These are phyloP conservation scores for Diaporthe citriasiana DNA, from an alignment of 2,329 filamentous ascomycete genomes.

Conservation along the genomic window DNA sequence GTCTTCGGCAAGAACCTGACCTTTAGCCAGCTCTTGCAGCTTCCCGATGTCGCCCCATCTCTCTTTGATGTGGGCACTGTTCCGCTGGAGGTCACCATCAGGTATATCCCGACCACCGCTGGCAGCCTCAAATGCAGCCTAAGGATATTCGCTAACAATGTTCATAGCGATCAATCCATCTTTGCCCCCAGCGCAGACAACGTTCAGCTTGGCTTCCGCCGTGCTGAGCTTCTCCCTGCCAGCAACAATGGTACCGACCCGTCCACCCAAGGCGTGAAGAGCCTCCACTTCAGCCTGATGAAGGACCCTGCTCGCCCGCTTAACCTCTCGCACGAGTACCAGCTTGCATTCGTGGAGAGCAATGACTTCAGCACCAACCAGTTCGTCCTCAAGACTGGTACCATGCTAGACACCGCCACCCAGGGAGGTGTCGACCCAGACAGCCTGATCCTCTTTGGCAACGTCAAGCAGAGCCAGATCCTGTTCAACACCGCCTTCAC, in stretches of 20 bases:
- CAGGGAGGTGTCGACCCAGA: conserved; percentile 53
- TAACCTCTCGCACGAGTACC: conserved; percentile 73
- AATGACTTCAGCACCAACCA: conserved; percentile 64
- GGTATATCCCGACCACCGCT: conserved; percentile 45
- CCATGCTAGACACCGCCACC: conserved; percentile 56
- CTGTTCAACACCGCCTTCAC: conserved; percentile 67
- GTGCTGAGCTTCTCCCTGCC: conserved; percentile 68
- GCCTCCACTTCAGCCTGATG: conserved; percentile 72
- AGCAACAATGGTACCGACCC: conserved; percentile 65
- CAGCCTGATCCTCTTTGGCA: conserved; percentile 61
- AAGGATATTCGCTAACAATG: not conserved
- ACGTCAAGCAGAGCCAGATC: conserved; percentile 60
- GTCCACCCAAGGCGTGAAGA: conserved; percentile 69
- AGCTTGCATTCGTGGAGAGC: conserved; percentile 66
- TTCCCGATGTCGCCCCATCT: conserved; percentile 58
- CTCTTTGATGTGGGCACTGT: conserved; percentile 61
- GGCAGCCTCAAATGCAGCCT: conserved; percentile 6
- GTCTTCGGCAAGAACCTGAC: conserved; percentile 67
- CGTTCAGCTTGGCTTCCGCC: conserved; percentile 71
- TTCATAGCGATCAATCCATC: conserved; percentile 66
- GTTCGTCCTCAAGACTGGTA: conserved; percentile 68
- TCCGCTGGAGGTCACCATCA: conserved; percentile 68
- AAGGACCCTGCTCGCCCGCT: conserved; percentile 65
- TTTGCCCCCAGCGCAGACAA: conserved; percentile 65
- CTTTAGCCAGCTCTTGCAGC: conserved; percentile 64